phyloP scores from a whole-genome alignment of 1,139 yeast genomes.

The Debaryomycetaceae sp. region DNA sequence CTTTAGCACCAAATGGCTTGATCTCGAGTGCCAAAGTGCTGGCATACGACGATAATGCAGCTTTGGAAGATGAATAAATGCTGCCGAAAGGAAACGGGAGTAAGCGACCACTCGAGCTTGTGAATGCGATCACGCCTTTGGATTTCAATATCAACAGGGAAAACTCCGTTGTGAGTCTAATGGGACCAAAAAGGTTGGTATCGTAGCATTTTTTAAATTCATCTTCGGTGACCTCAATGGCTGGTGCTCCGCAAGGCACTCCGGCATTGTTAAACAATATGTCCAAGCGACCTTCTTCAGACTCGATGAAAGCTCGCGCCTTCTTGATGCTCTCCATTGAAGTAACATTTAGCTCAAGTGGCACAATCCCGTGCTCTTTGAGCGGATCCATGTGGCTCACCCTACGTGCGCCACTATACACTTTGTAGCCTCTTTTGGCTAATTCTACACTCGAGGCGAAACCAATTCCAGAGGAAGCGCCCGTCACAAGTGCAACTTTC shows the following conservation, averaged over 20 bases:
- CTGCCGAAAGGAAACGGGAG: conserved; percentile 12
- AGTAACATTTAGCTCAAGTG: conserved; percentile 19
- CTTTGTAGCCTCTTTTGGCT: conserved; percentile 22
- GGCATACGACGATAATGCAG: conserved; percentile 63
- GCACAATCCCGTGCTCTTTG: conserved; percentile 15
- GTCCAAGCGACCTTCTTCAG: conserved; percentile 16
- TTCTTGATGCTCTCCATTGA: conserved; percentile 16
- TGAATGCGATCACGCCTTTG: conserved; percentile 11
- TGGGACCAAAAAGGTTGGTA: conserved; percentile 17
- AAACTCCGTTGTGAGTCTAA: conserved; percentile 15
- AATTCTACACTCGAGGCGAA: conserved; percentile 23
- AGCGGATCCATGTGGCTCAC: conserved; percentile 22
- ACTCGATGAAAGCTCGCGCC: conserved; percentile 14
- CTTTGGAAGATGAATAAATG: conserved; percentile 20
- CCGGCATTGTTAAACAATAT: conserved; percentile 20
- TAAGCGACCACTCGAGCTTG: conserved; percentile 10
- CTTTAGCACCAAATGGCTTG: conserved; percentile 26
- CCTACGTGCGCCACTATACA: conserved; percentile 25
- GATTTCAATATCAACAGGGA: conserved; percentile 11
- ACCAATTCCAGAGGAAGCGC: conserved; percentile 31
- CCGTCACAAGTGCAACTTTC: conserved; percentile 23
- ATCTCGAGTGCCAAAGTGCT: conserved; percentile 53
- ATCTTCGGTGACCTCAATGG: conserved; percentile 17
- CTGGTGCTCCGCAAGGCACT: conserved; percentile 13
- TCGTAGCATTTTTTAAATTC: conserved; percentile 12